Evolutionary conservation across 257 asterid genomes (phyloP).

Genomic region (Solanum phureja): DNA sequence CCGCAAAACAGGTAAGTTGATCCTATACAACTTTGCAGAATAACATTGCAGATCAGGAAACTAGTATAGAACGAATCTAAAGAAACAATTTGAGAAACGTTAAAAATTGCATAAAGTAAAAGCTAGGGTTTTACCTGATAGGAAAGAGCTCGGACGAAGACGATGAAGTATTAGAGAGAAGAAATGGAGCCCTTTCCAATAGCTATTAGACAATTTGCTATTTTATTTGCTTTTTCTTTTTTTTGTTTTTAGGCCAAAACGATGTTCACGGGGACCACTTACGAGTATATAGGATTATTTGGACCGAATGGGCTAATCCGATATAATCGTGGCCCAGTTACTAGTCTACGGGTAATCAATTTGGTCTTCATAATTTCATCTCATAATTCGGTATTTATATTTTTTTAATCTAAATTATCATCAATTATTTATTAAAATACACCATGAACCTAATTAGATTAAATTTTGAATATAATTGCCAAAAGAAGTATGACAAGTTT

Average conservation of each 20-base stretch:
- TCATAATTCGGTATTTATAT: neutral
- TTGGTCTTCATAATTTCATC: too few species aligned
- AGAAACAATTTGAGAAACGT: neutral
- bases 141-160: neutral
- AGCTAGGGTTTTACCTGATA: neutral
- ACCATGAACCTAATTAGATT: too few species aligned
- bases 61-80: neutral
- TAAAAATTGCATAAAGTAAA: neutral
- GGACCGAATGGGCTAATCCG: neutral
- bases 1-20: neutral
- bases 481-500: too few species aligned
- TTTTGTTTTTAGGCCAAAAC: neutral
- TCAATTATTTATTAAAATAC: too few species aligned
- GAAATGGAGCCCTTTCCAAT: neutral
- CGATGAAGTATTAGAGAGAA: neutral
- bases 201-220: neutral
- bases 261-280: neutral
- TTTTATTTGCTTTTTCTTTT: neutral
- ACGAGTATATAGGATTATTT: neutral
- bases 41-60: neutral
- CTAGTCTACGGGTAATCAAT: neutral
- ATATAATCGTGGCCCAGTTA: neutral
- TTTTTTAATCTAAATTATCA: too few species aligned
- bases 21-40: neutral
- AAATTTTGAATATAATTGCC: too few species aligned